Evolutionary conservation across 192 early-diverging fungal genomes (phyloP).

Genomic region (Phlyctochytrium bullatum): DNA sequence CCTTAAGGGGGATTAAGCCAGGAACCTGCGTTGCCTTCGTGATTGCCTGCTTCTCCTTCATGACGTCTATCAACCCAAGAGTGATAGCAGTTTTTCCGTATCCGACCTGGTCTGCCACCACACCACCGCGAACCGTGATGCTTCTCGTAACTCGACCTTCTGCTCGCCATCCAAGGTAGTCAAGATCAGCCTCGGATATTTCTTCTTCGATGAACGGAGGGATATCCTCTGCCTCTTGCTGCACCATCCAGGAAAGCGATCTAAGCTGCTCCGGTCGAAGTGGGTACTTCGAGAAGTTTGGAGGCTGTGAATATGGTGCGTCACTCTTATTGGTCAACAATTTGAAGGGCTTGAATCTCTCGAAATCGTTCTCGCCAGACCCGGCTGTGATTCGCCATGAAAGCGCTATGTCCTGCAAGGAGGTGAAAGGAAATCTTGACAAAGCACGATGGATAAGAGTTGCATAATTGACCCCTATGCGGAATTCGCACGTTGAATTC

Average conservation of each 20-base stretch:
- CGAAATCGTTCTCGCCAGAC: neutral
- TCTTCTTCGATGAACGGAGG: constrained; percentile 42
- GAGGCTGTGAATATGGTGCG: constrained; percentile 34
- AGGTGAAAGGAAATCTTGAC: constrained; percentile 12
- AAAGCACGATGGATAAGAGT: constrained; percentile 41
- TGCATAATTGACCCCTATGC: constrained; percentile 39
- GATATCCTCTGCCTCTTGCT: constrained; percentile 30
- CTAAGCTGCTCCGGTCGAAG: constrained; percentile 45
- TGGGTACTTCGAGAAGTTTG: constrained; percentile 33
- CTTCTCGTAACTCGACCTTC: constrained; percentile 37
- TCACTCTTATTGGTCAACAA: constrained; percentile 35
- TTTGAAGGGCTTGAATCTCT: constrained; percentile 12
- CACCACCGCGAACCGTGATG: constrained; percentile 41
- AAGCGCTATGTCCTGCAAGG: constrained; percentile 11
- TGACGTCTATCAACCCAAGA: constrained; percentile 39
- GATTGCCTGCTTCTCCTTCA: neutral
- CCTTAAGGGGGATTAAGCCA: constrained; percentile 37
- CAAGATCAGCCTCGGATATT: constrained; percentile 36
- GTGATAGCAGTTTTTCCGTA: constrained; percentile 52
- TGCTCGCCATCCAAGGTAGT: constrained; percentile 34
- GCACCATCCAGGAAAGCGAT: constrained; percentile 45
- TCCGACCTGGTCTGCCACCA: constrained; percentile 48
- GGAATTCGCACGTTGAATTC: constrained; percentile 18
- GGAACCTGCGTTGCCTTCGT: neutral
- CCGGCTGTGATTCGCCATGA: constrained; percentile 34